Percentiles rank a stretch among this genome's conserved stretches.
These are phyloP conservation scores for Pseudogymnoascus sp. DNA, from an alignment of 2,329 filamentous ascomycete genomes.

Conservation along the genomic window DNA sequence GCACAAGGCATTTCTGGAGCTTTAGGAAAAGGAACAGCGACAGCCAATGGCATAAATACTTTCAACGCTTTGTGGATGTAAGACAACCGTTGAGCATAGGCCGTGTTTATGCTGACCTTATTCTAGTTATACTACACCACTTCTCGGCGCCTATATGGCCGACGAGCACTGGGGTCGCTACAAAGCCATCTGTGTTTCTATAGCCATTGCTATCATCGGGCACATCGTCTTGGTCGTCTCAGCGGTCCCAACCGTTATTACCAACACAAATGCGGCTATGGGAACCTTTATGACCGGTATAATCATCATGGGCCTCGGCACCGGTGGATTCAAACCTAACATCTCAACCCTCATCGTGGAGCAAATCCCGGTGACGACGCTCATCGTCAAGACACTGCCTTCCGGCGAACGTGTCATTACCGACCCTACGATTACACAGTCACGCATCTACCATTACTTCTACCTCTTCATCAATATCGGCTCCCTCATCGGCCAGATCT, in stretches of 20 bases:
- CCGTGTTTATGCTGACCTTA: too few species aligned
- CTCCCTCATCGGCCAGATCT: conserved; percentile 31
- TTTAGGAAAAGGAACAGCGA: conserved; percentile 40
- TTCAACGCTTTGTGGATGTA: conserved; percentile 32
- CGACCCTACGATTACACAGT: conserved; percentile 27
- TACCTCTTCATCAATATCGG: conserved; percentile 49
- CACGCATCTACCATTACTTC: conserved; percentile 33
- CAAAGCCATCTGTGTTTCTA: conserved; percentile 49
- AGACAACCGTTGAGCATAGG: too few species aligned
- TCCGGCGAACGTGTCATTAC: conserved; percentile 27
- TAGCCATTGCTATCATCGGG: conserved; percentile 41
- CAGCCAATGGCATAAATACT: conserved; percentile 40
- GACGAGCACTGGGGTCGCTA: conserved; percentile 52
- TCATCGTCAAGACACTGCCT: conserved; percentile 20
- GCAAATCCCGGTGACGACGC: conserved; percentile 22
- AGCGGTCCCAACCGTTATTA: conserved; percentile 39
- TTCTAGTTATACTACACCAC: conserved; percentile 29
- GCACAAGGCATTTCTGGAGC: conserved; percentile 29
- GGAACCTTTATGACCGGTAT: conserved; percentile 45
- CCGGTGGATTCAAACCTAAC: conserved; percentile 38
- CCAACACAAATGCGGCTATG: conserved; percentile 34
- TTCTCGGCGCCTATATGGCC: conserved; percentile 47
- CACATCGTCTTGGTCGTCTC: conserved; percentile 47
- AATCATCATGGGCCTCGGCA: conserved; percentile 37
- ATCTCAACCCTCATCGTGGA: conserved; percentile 29